Percentiles rank a stretch among this genome's conserved stretches.
These are phyloP conservation scores for Ilex paraguariensis DNA, from an alignment of 305 asterid species.

Conservation along the genomic window DNA sequence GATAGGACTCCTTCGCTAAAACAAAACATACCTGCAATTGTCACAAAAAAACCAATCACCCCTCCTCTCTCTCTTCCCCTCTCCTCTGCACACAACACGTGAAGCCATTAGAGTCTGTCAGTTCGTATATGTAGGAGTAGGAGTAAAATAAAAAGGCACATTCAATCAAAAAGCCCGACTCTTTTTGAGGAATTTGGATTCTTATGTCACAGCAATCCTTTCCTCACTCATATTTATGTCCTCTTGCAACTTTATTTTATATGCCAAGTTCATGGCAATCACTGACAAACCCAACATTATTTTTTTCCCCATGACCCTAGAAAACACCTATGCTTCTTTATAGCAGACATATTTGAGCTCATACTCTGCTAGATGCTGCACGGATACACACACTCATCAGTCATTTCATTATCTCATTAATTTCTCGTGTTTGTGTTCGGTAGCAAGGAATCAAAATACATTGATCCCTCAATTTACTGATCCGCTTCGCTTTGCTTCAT, in stretches of 20 bases:
- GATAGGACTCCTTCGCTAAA: too few species aligned
- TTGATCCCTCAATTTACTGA: neutral
- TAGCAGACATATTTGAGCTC: constrained; percentile 32
- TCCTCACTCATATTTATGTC: constrained; percentile 19
- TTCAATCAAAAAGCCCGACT: too few species aligned
- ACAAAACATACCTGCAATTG: too few species aligned
- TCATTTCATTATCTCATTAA: constrained; percentile 18
- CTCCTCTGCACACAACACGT: too few species aligned
- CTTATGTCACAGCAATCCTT: constrained; percentile 19
- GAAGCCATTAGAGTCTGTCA: too few species aligned
- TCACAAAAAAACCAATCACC: too few species aligned
- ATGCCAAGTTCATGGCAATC: constrained; percentile 27
- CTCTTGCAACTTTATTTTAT: constrained; percentile 12
- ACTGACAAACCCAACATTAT: constrained; percentile 38
- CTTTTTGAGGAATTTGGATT: constrained; percentile 25
- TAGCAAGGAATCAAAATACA: constrained; percentile 1
- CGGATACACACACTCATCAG: constrained; percentile 27
- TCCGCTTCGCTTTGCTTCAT: neutral
- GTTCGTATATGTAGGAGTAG: too few species aligned
- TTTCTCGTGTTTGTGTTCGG: constrained; percentile 6
- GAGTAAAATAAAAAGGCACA: too few species aligned
- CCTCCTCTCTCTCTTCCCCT: too few species aligned
- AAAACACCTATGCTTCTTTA: constrained; percentile 32
- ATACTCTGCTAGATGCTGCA: constrained; percentile 36
- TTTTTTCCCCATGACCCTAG: constrained; percentile 41